A percentile compares a stretch with the other conserved stretches of the same genome.
phyloP scores from a whole-genome alignment of 306 rosid genomes.

The Arachis hypogaea region DNA sequence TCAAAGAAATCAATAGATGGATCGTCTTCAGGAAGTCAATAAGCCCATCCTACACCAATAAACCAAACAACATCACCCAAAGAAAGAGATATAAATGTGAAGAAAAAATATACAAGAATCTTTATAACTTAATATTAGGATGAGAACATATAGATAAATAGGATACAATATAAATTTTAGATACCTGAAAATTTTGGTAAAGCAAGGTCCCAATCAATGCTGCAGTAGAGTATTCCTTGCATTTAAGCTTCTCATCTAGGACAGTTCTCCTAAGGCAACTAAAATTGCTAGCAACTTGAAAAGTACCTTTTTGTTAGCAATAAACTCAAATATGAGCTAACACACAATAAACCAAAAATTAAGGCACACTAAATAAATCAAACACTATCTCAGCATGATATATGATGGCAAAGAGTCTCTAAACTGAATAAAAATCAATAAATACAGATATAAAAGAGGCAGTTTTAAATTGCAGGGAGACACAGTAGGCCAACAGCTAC shows the following conservation, averaged over 20 bases:
- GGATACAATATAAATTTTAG: slow-evolving; percentile 30
- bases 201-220: slow-evolving; percentile 85
- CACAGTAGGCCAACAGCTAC: too few species aligned
- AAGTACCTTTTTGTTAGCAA: slow-evolving; percentile 33
- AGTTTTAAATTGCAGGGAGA: too few species aligned
- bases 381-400: too few species aligned
- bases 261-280: slow-evolving; percentile 84
- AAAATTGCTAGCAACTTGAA: slow-evolving; percentile 82
- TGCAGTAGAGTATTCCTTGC: slow-evolving; percentile 70
- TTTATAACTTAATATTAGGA: slow-evolving; percentile 23
- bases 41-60: slow-evolving; percentile 61
- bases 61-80: slow-evolving; percentile 16
- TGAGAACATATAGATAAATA: slow-evolving; percentile 11
- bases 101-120: slow-evolving; percentile 8
- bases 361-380: too few species aligned
- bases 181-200: slow-evolving; percentile 93
- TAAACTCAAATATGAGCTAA: background rate
- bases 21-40: slow-evolving; percentile 50
- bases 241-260: slow-evolving; percentile 83
- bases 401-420: too few species aligned
- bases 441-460: too few species aligned
- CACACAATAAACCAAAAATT: background rate
- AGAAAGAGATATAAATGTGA: slow-evolving; percentile 1
- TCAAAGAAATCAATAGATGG: slow-evolving; percentile 67
- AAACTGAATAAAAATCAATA: too few species aligned